phyloP scores from a whole-genome alignment of 73 alveolate genomes.

The Diophrys sp. region DNA sequence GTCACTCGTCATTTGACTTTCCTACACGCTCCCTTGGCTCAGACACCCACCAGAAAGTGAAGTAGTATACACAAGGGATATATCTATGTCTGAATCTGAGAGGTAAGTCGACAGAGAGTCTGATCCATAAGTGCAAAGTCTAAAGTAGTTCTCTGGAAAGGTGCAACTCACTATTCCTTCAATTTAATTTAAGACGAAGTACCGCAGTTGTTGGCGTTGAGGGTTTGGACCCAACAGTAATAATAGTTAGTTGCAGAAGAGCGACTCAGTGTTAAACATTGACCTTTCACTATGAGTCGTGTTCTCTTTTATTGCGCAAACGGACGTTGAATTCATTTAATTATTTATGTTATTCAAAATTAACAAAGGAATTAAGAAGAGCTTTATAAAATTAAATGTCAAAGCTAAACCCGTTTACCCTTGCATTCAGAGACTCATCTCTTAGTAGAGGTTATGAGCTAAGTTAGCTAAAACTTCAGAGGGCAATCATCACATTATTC shows the following conservation, averaged over 20 bases:
- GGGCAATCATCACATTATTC: not conserved
- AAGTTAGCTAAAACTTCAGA: too few species aligned
- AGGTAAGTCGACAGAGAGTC: not conserved
- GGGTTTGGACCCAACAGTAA: too few species aligned
- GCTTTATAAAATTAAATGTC: not conserved
- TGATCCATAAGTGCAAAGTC: not conserved
- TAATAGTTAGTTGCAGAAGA: too few species aligned
- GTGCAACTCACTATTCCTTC: not conserved
- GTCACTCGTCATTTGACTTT: not conserved
- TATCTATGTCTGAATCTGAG: not conserved
- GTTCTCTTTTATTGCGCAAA: too few species aligned
- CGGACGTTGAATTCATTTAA: not conserved
- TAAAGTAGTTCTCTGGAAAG: not conserved
- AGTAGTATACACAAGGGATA: not conserved
- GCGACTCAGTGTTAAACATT: too few species aligned
- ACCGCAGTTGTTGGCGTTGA: too few species aligned
- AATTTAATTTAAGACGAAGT: too few species aligned
- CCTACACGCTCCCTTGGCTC: too few species aligned
- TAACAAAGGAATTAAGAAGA: too few species aligned
- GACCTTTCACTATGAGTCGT: too few species aligned
- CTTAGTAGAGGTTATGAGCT: not conserved
- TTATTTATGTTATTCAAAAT: too few species aligned
- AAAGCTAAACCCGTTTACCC: not conserved
- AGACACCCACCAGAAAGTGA: not conserved
- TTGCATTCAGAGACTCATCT: not conserved